Conservation (phyloP, 345 rosid genomes). For the Eucalyptus albens region DNA sequence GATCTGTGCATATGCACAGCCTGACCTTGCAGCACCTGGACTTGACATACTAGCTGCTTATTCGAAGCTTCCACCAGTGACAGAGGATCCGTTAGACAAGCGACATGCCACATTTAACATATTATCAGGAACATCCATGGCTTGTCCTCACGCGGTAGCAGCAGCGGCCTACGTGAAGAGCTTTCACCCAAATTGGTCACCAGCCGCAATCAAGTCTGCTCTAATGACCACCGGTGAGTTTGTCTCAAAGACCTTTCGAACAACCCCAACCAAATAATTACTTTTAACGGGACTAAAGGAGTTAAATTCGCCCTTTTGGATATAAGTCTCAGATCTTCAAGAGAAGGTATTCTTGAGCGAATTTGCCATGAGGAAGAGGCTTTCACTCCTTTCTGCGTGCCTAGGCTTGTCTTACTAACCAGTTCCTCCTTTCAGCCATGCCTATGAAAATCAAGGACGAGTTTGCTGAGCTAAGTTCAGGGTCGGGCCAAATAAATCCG, state of each 20-base stretch:
- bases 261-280: too few relatives aligned
- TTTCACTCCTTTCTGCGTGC: background rate
- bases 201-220: slow-evolving; percentile 78
- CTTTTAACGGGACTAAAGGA: background rate
- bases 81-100: slow-evolving; percentile 23
- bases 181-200: slow-evolving; percentile 80
- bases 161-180: slow-evolving; percentile 82
- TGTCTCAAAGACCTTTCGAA: background rate
- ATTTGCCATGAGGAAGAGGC: background rate
- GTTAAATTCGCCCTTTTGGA: background rate
- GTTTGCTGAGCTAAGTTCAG: slow-evolving; percentile 41
- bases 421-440: slow-evolving; percentile 27
- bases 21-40: slow-evolving; percentile 88
- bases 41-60: slow-evolving; percentile 65
- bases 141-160: slow-evolving; percentile 76
- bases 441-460: slow-evolving; percentile 39
- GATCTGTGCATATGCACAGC: slow-evolving; percentile 22
- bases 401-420: background rate
- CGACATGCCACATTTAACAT: slow-evolving; percentile 33
- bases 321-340: background rate
- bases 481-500: slow-evolving; percentile 86
- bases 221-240: slow-evolving; percentile 78
- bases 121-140: slow-evolving; percentile 84
- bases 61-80: slow-evolving; percentile 30
- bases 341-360: background rate